Base-by-base conservation (phyloP, 2,329 filamentous ascomycete genomes). In the Verticillium klebahnii region DNA sequence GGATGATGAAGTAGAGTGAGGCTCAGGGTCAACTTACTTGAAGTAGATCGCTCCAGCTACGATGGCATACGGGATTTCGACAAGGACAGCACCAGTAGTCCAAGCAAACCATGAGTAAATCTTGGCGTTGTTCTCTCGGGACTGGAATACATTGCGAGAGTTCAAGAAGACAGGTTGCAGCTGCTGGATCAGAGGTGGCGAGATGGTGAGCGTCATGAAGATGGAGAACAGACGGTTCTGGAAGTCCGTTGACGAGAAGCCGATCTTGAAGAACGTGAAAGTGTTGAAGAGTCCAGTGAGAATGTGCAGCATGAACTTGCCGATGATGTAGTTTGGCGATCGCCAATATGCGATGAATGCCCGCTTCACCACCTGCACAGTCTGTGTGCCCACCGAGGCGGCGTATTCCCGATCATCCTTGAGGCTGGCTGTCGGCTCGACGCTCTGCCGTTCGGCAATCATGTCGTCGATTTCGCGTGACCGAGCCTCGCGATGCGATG, bases 101-200 rank as follows among this genome's bases (percentile, higher is more conserved):
- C 90, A 91, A 0, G 89, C 88, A 15, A 84, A 74, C 90, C 90
- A 93, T 1, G 85, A 88, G 74, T 94, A 95, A 31, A 92, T 92
- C 72, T 92, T 92, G 17, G 89, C 85, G n/a, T 85, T 90, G 57
- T 87, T 83, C 72, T 95, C 91, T 5, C 91, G 83, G 1, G 83
- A 85, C 71, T 89, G 78, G 75, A 91, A 95, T 31, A 94, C 80
- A 36, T 84, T 80, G 4, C 89, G 82, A 55, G 86, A 84, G 62
- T 84, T 78, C 59, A 92, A 77, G 70, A 89, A 93, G 5, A 85
- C 84, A 0, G 91, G 91, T 69, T 93, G 89, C 0, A 93, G 79
- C 67, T 93, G 90, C 68, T 93, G 89, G 62, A 93, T 90, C 1
- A 93, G 77, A 0, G 89, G 88, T 0, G 89, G 89, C 1, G 85